Evolutionary conservation across 2,329 filamentous ascomycete genomes (phyloP), one percentile per base, ranked within the genome.

Genomic region (Talaromyces albobiverticillius): DNA sequence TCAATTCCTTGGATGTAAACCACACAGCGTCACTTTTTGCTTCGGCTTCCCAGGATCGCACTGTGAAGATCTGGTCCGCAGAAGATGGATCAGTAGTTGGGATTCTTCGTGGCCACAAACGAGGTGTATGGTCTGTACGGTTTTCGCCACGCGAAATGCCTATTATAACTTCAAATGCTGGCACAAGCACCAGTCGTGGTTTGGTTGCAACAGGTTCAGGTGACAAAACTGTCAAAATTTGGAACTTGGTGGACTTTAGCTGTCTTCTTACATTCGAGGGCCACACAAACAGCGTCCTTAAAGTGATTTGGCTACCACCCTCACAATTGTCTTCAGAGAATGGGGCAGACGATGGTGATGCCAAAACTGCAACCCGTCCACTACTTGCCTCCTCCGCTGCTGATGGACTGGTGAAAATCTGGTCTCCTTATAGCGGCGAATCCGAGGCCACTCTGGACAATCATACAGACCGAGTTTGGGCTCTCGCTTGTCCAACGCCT

Each of bases 401-500:
- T 56, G 95, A 99, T 71, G 94, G 94, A 2, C 81, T 99, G 3
- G 91, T 99, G 55, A 99, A 97, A 73, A 84, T 99, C 29, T 99
- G 94, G 94, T 90, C 96, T 62, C 88, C 89, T 11, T 87, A 88
- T 66, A 86, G 82, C 1, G 91, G 92, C 45, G 94, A 97, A 71
- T 80, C 86, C 2, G 90, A 92, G 61, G 88, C 88, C 60, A 99
- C 94, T 0, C 81, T 99, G 4, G 94, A 99, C 73, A 97, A 97
- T 72, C 94, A 99, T 71, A 91, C 91, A 63, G 94, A 99, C 72
- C 85, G 94, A 54, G 92, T 97, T 1, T 96, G 92, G 92, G 91
- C 91, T 0, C 77, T 97, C 16, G 84, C 90, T 81, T 93, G 68
- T 80, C 87, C 43, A 66, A 79, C 65, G 3, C 65, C 70, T 8